Evolutionary conservation across 768 basidiomycete species (phyloP), one percentile per base, ranked within the genome.

Genomic region (Neoboletus brunneissimus): DNA sequence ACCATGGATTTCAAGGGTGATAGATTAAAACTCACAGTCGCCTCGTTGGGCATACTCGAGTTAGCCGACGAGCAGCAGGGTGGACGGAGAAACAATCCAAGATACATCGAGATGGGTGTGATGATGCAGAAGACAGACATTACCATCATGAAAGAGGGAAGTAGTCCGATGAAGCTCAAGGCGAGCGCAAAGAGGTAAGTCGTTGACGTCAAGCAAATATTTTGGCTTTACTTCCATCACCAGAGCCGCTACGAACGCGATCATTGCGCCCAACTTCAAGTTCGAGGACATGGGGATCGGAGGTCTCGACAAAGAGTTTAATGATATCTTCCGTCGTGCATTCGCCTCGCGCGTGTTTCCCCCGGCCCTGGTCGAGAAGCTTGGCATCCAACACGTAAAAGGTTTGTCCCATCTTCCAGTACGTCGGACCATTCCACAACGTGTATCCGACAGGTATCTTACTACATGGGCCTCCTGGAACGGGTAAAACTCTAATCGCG

Each of bases 231-330:
- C 59, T n/a, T 2, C n/a, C 10, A 3, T 25, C 6, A 23, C 16
- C 47, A 95, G 93, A 64, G 85, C 91, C 0, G 87, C 94, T 6
- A 85, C 94, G 8, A 98, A 98, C 69, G 94, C 97, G 0, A 96
- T 99, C 63, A 81, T 99, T 11, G 87, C 94, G 0, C 94, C 97
- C 1, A 98, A 98, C 74, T 99, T 99, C 83, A 98, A 97, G 73
- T 99, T 99, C 59, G 91, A 96, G 67, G 97, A 99, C 71, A 98
- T 99, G 96, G 97, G 97, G 18, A 98, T 99, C 66, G 97, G 97
- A 67, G 97, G 97, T 66, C 79, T 99, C 34, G 97, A 99, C 71
- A 79, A 84, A 9, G 97, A 99, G 69, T 99, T 99, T 69, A 85
- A 85, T 54, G 87, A 93, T 42, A 99, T 99, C 67, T 99, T 99